These are phyloP conservation scores for Dunaliella sp. DNA, from an alignment of 139 green algal genomes.

Conservation along the genomic window DNA sequence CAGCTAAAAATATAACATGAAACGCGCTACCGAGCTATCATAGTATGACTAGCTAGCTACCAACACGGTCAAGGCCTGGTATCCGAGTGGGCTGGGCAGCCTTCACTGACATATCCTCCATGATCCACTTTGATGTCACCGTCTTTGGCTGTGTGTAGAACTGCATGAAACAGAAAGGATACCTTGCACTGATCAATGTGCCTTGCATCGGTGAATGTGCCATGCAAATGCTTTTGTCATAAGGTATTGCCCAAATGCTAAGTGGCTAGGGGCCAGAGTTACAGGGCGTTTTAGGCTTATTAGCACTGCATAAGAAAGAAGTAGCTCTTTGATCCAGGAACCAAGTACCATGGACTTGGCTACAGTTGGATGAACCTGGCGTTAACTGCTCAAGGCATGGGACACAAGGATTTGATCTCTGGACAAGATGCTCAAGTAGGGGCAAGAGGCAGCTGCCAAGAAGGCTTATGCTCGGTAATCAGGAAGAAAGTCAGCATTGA, in stretches of 20 bases:
- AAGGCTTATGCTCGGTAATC: too few species aligned
- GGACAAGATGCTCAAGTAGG: too few species aligned
- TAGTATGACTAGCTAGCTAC: too few species aligned
- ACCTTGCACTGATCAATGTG: background rate
- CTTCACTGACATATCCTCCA: conserved; percentile 7
- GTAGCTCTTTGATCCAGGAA: background rate
- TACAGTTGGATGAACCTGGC: too few species aligned
- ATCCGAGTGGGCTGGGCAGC: conserved; percentile 37
- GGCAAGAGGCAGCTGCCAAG: too few species aligned
- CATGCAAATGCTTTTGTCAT: background rate
- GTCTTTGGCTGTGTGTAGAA: conserved; percentile 98
- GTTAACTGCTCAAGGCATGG: too few species aligned
- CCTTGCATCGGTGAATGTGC: background rate
- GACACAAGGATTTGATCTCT: too few species aligned
- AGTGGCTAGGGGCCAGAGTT: background rate
- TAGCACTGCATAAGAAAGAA: background rate
- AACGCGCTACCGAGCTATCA: too few species aligned
- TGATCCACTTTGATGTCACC: conserved; percentile 83
- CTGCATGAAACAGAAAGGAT: conserved; percentile 43
- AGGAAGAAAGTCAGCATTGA: too few species aligned
- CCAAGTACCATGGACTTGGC: too few species aligned
- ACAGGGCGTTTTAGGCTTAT: background rate
- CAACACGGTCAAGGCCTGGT: conserved; percentile 59
- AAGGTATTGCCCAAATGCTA: background rate
- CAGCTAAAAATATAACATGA: too few species aligned